These are phyloP conservation scores for Fusarium compactum DNA, from an alignment of 2,329 filamentous ascomycete genomes.

Conservation along the genomic window DNA sequence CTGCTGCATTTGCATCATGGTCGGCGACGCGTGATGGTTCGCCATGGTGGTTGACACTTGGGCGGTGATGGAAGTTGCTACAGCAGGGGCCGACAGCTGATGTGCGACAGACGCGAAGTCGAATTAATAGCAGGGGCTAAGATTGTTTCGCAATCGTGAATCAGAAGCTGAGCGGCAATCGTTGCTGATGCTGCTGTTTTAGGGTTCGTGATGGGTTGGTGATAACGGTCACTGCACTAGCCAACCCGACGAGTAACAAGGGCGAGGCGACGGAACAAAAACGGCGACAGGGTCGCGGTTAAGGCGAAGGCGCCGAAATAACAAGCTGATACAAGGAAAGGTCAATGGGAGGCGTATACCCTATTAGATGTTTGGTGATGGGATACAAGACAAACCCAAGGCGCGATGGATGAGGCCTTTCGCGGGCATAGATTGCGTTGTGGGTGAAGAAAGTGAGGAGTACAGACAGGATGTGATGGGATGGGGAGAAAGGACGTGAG, in stretches of 20 bases:
- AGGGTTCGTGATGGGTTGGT: slow-evolving; percentile 34
- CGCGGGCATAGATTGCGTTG: slow-evolving; percentile 51
- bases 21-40: slow-evolving; percentile 84
- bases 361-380: slow-evolving; percentile 18
- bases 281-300: slow-evolving; percentile 30
- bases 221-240: slow-evolving; percentile 21
- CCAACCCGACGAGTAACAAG: slow-evolving; percentile 18
- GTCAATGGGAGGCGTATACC: slow-evolving; percentile 27
- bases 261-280: slow-evolving; percentile 22
- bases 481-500: slow-evolving; percentile 57
- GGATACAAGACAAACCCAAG: slow-evolving; percentile 23
- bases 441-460: slow-evolving; percentile 54
- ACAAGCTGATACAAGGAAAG: slow-evolving; percentile 20
- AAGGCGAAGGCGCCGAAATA: slow-evolving; percentile 7
- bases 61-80: slow-evolving; percentile 29
- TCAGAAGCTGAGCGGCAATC: slow-evolving; percentile 25
- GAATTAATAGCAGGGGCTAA: slow-evolving; percentile 13
- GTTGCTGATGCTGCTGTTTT: slow-evolving; percentile 2
- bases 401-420: slow-evolving; percentile 50
- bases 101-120: slow-evolving; percentile 32
- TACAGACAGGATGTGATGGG: slow-evolving; percentile 43
- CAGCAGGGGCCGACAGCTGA: slow-evolving; percentile 29
- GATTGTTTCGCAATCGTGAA: slow-evolving; percentile 26
- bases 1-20: slow-evolving; percentile 76
- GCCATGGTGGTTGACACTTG: slow-evolving; percentile 65